These are phyloP conservation scores for Cryptococcus sp. DNA, from an alignment of 1,284 basidiomycete species.

Conservation along the genomic window DNA sequence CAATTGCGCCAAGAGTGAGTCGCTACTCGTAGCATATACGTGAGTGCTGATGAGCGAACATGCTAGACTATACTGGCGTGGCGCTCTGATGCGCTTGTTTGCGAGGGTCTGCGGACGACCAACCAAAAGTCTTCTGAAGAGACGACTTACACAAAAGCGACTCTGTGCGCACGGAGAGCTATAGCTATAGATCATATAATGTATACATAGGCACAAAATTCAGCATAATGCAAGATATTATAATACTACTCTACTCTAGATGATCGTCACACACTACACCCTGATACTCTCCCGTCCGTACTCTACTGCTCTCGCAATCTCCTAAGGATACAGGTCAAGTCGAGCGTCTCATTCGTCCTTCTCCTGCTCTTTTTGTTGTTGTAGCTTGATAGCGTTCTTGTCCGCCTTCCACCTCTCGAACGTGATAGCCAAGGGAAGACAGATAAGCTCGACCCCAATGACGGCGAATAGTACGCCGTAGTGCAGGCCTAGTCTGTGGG, in stretches of 20 bases:
- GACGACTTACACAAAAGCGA: too few species aligned
- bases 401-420: constrained; percentile 39
- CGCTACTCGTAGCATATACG: not conserved
- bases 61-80: not conserved
- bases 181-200: too few species aligned
- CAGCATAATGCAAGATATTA: too few species aligned
- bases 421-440: constrained; percentile 28
- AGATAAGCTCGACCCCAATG: constrained; percentile 40
- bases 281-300: too few species aligned
- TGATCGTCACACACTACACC: too few species aligned
- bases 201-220: too few species aligned
- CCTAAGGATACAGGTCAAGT: too few species aligned
- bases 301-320: too few species aligned
- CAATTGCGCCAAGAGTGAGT: constrained; percentile 8
- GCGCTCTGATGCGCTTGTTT: not conserved
- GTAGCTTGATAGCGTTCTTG: constrained; percentile 14
- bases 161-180: too few species aligned
- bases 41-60: not conserved
- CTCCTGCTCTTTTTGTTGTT: constrained; percentile 15
- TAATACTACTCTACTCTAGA: too few species aligned
- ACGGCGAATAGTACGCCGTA: constrained; percentile 42
- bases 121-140: too few species aligned
- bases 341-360: not conserved
- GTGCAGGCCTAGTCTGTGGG: constrained; percentile 36
- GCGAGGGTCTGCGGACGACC: too few species aligned